These are phyloP conservation scores for Chlamydomonas sphaeroides DNA, from an alignment of 139 green algal genomes.

Conservation along the genomic window DNA sequence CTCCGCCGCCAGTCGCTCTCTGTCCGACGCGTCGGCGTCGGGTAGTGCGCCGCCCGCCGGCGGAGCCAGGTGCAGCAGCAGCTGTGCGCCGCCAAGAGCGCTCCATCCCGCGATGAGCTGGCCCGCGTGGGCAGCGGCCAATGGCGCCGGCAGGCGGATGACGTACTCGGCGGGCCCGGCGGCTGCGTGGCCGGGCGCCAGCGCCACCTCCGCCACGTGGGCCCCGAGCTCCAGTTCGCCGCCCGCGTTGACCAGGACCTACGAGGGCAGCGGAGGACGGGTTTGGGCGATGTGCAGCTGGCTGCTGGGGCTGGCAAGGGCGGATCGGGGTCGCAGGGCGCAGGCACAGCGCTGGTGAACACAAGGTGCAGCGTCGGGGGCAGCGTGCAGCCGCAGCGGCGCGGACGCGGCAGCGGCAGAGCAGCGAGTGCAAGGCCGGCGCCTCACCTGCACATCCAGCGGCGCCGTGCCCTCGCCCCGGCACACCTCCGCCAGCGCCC, in stretches of 20 bases:
- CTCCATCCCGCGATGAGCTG: constrained; percentile 33
- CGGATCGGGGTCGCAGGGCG: too few species aligned
- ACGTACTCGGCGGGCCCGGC: constrained; percentile 43
- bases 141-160: constrained; percentile 37
- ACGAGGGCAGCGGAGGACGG: too few species aligned
- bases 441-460: constrained; percentile 27
- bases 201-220: constrained; percentile 35
- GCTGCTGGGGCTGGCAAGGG: too few species aligned
- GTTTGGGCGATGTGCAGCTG: too few species aligned
- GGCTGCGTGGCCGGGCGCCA: constrained; percentile 25
- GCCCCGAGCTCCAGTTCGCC: constrained; percentile 22
- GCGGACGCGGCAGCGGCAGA: too few species aligned
- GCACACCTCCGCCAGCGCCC: constrained; percentile 26
- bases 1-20: background rate
- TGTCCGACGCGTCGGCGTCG: too few species aligned
- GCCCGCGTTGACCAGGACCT: constrained; percentile 32
- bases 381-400: too few species aligned
- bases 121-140: constrained; percentile 27
- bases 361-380: too few species aligned
- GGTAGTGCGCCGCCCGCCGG: background rate
- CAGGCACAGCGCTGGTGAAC: too few species aligned
- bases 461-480: constrained; percentile 1
- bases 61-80: constrained; percentile 37
- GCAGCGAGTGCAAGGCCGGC: too few species aligned
- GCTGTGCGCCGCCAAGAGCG: constrained; percentile 8